Base-by-base conservation (phyloP, 306 rosid species). In the Prunus armeniaca region DNA sequence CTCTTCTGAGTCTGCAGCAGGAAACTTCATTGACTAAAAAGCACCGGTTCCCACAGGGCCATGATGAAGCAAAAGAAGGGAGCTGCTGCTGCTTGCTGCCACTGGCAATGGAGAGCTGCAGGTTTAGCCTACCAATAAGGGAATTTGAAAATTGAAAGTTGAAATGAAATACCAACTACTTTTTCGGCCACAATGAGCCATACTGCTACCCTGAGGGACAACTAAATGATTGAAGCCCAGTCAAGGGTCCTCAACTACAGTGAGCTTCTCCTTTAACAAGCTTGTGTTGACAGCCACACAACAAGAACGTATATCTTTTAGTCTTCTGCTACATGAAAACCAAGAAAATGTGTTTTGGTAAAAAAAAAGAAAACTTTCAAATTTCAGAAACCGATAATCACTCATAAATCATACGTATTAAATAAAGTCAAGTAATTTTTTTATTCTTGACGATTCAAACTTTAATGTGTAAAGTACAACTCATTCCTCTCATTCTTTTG, bases 21-120 rank as follows among this genome's bases (percentile, higher is more conserved):
- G 66, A 68, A 74, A 67, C 49, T 38, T 61, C 56, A 47, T 68
- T 74, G 79, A 74, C 76, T 62, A 45, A 60, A 64, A 72, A 12
- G 18, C 22, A 66, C 25, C 8, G 46, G 15, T 57, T 25, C 12
- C 25, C 63, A 55, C 64, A 27, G 20, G 64, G 34, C 24, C 30
- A 67, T 64, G 69, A 67, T 69, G 74, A 61, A 56, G 61, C 62
- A 67, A 80, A 41, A 52, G 61, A 69, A 51, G 27, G 57, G 61
- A 41, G 65, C 66, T 54, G 55, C 79, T 14, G 5, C 17, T 30
- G 19, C 67, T 28, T 49, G 73, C 45, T 47, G 60, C 41, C 60
- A 27, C 73, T 69, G 54, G 54, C 73, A 69, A 25, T 69, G 71
- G n/a, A 67, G 55, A 17, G 52, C 52, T 47, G 58, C 58, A 52